Evolutionary conservation across 2,329 filamentous ascomycete species (phyloP), one percentile per base, ranked within the genome.

Genomic region (Penicillium sp.): DNA sequence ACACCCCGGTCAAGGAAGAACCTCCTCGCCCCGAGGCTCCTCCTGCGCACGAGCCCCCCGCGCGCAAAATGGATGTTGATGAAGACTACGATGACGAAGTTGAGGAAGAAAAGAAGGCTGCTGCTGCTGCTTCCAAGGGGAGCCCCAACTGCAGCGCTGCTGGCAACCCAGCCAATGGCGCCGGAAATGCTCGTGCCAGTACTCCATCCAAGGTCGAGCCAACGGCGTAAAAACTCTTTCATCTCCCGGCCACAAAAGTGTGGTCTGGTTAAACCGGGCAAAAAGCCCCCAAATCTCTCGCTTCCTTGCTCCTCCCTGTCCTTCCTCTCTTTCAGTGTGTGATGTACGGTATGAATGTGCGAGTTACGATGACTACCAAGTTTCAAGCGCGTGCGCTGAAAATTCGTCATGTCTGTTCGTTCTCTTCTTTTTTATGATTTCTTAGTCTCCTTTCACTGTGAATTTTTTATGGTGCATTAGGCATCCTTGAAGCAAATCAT

Each of bases 51-150:
- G 93, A 97, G 77, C 90, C 92, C 53, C 92, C 94, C 35, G 91
- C 92, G 21, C 84, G 94, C 23, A 96, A 96, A 76, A 95, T 99
- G 86, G 93, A 97, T 7, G 90, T 97, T 21, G 93, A 99, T 66
- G 94, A 99, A 73, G 90, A 97, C 73, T 97, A 99, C 69, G 93
- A 97, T 73, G 93, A 97, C 69, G 93, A 93, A 57, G 91, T 86
- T 5, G 93, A 96, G 64, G 93, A 97, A 59, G 89, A 94, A 41
- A 86, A 86, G 73, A 74, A 80, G 61, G 66, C 65, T n/a, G 65
- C 57, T 54, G 65, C 57, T 54, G 56, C 64, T 40, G 67, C 58
- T 43, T 64, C 67, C 6, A 77, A 77, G 62, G 67, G 70, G 15
- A 76, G 73, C 56, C 74, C 73, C 21, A 67, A 70, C 42, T 69